Evolutionary conservation across 1,139 yeast species (phyloP).

Genomic region (Magnusiomyces suaveolens): DNA sequence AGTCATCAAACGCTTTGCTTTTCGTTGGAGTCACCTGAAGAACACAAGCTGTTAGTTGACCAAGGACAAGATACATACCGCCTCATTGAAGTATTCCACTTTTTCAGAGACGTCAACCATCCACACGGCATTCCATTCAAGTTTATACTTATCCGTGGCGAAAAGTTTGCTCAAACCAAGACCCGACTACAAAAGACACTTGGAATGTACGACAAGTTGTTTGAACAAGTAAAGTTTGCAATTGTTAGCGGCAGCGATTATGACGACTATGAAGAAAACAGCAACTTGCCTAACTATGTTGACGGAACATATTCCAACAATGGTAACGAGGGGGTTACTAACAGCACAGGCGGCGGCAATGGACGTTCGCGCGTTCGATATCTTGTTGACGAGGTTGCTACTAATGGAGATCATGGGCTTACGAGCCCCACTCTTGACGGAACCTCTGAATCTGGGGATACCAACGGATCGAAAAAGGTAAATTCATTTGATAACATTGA

Average conservation of each 20-base stretch:
- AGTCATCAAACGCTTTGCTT: constrained; percentile 28
- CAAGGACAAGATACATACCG: constrained; percentile 13
- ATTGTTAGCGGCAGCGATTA: constrained; percentile 26
- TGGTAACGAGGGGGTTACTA: constrained; percentile 14
- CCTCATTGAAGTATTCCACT: constrained; percentile 55
- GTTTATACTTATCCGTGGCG: constrained; percentile 48
- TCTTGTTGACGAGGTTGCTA: constrained; percentile 39
- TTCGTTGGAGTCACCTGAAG: constrained; percentile 29
- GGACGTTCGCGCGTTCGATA: constrained; percentile 33
- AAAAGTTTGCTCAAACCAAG: constrained; percentile 54
- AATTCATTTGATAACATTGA: constrained; percentile 29
- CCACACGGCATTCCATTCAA: constrained; percentile 86
- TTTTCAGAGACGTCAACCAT: constrained; percentile 57
- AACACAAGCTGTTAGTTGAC: constrained; percentile 22
- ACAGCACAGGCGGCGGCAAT: not conserved
- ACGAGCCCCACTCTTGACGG: not conserved
- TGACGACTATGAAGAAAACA: constrained; percentile 17
- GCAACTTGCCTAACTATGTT: not conserved
- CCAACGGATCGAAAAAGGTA: not conserved
- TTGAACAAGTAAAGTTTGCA: constrained; percentile 63
- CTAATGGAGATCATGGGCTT: constrained; percentile 8
- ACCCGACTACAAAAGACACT: constrained; percentile 55
- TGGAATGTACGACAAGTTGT: constrained; percentile 73
- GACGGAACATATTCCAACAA: not conserved
- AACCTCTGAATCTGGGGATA: not conserved